phyloP scores from a whole-genome alignment of 768 basidiomycete species.

The Amanita thiersii region DNA sequence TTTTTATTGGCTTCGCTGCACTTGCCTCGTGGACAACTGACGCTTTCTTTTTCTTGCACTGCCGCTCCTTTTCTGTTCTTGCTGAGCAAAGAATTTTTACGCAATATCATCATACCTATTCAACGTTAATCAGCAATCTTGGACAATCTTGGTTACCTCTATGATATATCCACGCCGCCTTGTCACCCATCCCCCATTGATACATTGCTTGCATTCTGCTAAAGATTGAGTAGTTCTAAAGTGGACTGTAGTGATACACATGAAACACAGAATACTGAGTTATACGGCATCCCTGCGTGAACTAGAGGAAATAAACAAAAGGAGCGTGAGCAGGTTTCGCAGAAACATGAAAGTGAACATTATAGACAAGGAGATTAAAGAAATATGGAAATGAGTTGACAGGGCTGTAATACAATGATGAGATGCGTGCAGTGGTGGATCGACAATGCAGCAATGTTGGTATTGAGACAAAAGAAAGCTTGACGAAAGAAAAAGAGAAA shows the following conservation, averaged over 20 bases:
- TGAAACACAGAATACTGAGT: constrained; percentile 7
- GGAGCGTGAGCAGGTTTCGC: constrained; percentile 6
- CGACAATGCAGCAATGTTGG: neutral
- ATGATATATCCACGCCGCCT: too few relatives aligned
- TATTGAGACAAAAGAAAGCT: neutral
- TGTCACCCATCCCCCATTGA: too few relatives aligned
- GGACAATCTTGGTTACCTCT: too few relatives aligned
- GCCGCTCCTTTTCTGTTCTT: neutral
- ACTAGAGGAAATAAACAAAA: constrained; percentile 6
- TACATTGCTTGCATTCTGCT: constrained; percentile 5
- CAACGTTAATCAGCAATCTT: too few relatives aligned
- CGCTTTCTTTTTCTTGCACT: constrained; percentile 2
- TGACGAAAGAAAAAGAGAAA: neutral
- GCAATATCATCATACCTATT: too few relatives aligned
- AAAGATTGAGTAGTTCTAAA: constrained; percentile 8
- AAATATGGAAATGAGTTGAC: neutral
- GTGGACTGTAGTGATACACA: constrained; percentile 9
- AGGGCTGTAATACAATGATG: neutral
- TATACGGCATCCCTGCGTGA: constrained; percentile 6
- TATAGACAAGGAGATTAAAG: neutral
- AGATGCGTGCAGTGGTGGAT: neutral
- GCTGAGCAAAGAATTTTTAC: too few relatives aligned
- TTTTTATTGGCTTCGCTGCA: constrained; percentile 6
- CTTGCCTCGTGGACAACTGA: neutral
- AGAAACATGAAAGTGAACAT: neutral